Percentiles rank a stretch among this genome's conserved stretches.
These are phyloP conservation scores for Diaporthe eres DNA, from an alignment of 2,329 filamentous ascomycete species.

Conservation along the genomic window DNA sequence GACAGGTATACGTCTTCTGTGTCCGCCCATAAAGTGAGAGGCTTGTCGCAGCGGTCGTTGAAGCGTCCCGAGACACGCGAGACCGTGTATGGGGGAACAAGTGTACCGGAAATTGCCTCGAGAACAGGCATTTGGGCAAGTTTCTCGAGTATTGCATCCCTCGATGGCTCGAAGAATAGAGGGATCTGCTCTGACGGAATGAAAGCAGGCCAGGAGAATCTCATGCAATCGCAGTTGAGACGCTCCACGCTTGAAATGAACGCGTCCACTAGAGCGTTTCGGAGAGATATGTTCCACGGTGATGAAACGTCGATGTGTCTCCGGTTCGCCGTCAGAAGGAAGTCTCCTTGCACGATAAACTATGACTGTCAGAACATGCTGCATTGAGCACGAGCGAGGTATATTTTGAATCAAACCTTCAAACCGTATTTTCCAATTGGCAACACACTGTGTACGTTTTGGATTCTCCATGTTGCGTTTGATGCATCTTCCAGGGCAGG, in stretches of 20 bases:
- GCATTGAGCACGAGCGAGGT: no score
- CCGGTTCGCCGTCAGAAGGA: not conserved
- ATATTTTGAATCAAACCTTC: not conserved
- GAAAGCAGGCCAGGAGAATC: not conserved
- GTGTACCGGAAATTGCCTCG: not conserved
- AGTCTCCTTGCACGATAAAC: constrained; percentile 9
- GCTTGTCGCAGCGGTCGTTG: no score
- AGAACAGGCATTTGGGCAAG: not conserved
- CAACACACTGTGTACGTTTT: not conserved
- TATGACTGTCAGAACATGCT: not conserved
- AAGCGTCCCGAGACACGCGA: no score
- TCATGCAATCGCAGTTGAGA: not conserved
- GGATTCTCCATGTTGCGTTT: not conserved
- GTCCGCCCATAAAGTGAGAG: not conserved
- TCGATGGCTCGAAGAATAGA: not conserved
- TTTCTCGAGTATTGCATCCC: not conserved
- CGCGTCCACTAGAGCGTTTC: not conserved
- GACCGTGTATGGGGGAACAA: not conserved
- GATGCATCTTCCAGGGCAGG: not conserved
- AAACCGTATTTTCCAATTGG: not conserved
- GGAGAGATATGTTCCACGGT: not conserved
- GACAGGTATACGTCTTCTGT: not conserved
- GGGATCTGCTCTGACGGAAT: not conserved
- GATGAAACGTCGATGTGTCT: not conserved
- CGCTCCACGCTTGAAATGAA: not conserved